Base-by-base conservation (phyloP, 2,329 filamentous ascomycete species). In the Microdochium trichocladiopsis region DNA sequence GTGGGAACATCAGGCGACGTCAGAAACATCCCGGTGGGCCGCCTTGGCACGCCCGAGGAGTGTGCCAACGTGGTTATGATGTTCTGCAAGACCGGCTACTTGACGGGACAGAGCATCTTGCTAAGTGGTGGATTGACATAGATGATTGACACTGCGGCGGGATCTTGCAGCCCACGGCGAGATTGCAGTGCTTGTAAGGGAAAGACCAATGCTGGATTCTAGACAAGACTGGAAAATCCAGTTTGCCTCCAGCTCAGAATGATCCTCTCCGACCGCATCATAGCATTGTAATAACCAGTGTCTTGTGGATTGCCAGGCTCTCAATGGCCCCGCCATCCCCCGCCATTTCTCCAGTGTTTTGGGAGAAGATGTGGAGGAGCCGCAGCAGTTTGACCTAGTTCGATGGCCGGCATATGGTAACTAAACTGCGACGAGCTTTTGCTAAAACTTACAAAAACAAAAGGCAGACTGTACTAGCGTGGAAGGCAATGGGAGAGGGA, bases 51-150 rank as follows among this genome's bases (percentile, higher is more conserved):
- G 22, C 78, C 80, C 2, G 72, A 80, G 50, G 82, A 86, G 65
- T 79, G 78, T 50, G 81, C 80, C 2, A 82, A 82, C 60, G 74
- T 79, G 25, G 81, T 86, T 6, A 75, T 74, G 2, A 83, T 84
- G 81, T 66, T 82, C 48, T 78, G 74, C 55, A 74, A 69, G 60
- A 84, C 80, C n/a, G 81, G 82, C 0, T 84, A 84, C 56, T 66
- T 81, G 67, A 82, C 78, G 1, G 78, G 77, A 1, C 78, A 82
- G 63, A 80, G 76, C 55, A 69, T 82, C 31, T 56, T 81, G 58
- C 57, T 80, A 54, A 75, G 73, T 41, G 78, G 77, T 21, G 77
- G 77, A 1, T 64, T 80, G 58, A 79, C 78, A 59, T 78, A 64
- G 50, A 41, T 23, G 21, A 16, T 16, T 21, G 5, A 9, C 12